Base-by-base conservation (phyloP, 768 basidiomycete species). In the Leucocoprinus leucothites region DNA sequence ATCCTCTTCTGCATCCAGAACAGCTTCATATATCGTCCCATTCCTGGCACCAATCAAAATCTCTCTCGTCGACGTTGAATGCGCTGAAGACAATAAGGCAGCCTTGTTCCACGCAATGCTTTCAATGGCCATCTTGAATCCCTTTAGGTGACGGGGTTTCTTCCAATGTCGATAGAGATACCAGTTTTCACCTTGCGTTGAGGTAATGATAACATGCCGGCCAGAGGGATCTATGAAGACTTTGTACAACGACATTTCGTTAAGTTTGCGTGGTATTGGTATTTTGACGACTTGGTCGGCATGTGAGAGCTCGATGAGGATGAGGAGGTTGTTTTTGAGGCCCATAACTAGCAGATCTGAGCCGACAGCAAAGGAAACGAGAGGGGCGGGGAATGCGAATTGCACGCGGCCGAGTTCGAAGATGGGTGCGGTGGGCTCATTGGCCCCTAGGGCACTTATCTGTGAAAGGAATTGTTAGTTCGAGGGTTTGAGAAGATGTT, bases 181-280 rank as follows among this genome's bases (percentile, higher is more conserved):
- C 86, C 91, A 98, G 58, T 92, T 95, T 66, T 99, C 95, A 48
- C 94, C 94, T 63, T 92, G 85, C 11, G 74, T 75, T 8, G 94
- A 94, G 0, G 92, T 91, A 51, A 96, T 78, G 40, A 98, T 71
- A 48, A 96, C 81, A 72, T 98, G 97, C 31, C 90, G 80, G 3
- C 95, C 95, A 0, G 94, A 89, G 13, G 95, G 95, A 68, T 98
- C 95, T 66, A 91, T 82, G 71, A 94, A 98, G 50, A 98, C 71
- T 65, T 88, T 88, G 74, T 87, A 73, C 45, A 98, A 84, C 7
- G 79, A 75, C 75, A 91, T 81, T 57, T 93, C 89, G n/a, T 77
- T 72, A 1, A 82, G 78, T 67, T 90, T 91, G 57, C 85, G 79
- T 18, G 85, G 84, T 56, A 91, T 86, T 44, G 78, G 86, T 11